Base-by-base conservation (phyloP, 208 protist genomes). In the Acanthamoeba divionensis region DNA sequence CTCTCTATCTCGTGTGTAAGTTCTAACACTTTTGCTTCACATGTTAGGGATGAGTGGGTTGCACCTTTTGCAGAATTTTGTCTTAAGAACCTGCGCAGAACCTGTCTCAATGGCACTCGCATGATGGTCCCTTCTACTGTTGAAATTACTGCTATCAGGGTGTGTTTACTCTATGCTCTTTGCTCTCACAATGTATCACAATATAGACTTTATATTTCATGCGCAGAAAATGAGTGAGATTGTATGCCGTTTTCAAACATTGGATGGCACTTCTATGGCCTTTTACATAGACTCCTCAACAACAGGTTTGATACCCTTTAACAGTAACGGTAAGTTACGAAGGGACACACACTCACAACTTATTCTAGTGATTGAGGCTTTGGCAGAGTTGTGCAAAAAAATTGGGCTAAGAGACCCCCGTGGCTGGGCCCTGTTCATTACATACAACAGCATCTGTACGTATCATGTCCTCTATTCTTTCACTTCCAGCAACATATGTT, bases 281-380 rank as follows among this genome's bases (percentile, higher is more conserved):
- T 88, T 88, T 36, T 71, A 44, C 54, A 88, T 88, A 31, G 79
- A 88, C 57, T 88, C 47, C 44, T 50, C 79, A 24, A 69, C 79
- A 15, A 88, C 79, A 21, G 67, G 67, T 77, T n/a, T 36, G n/a
- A n/a, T 41, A 26, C 0, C n/a, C 21, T 52, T 21, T 21, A 57
- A 15, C 21, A 21, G 18, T 57, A 21, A 21, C 21, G 52, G 15
- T 57, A 21, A 57, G 21, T 57, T 15, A 57, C 52, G 52, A 57
- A 57, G 52, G 52, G 21, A 15, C 15, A 21, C 52, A 57, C 54
- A 62, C 1, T n/a, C 26, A 62, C 54, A 66, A 41, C n/a, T 62
- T n/a, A n/a, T 29, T 10, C 36, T 24, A 83, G 79, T 88, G 33
- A 29, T 2, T 9, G 79, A 88, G 31, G 79, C 79, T 2, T 31